These are phyloP conservation scores for Hyphopichia homilentoma DNA, from an alignment of 805 yeast genomes.

Conservation along the genomic window DNA sequence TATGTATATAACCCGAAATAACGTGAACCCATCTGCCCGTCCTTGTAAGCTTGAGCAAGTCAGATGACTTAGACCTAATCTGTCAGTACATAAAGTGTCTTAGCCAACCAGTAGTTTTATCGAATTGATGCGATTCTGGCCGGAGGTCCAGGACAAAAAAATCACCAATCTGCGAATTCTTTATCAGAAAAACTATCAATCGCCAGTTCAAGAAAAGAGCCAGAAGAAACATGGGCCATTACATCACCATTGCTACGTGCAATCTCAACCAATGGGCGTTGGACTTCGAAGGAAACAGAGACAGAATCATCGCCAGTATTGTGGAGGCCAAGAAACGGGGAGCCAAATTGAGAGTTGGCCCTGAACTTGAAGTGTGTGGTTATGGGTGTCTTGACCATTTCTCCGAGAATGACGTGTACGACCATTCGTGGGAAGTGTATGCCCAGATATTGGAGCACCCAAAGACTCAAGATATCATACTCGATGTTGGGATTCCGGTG, in stretches of 20 bases:
- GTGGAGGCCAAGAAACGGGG: constrained; percentile 67
- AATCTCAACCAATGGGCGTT: constrained; percentile 98
- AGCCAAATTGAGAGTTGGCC: constrained; percentile 89
- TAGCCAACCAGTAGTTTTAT: too few relatives aligned
- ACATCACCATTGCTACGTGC: constrained; percentile 88
- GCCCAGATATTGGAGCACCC: constrained; percentile 64
- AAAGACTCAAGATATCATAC: constrained; percentile 70
- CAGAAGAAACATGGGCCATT: constrained; percentile 82
- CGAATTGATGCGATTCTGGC: too few relatives aligned
- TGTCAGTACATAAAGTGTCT: too few relatives aligned
- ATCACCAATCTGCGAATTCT: too few relatives aligned
- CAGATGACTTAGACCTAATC: too few relatives aligned
- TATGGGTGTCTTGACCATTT: constrained; percentile 95
- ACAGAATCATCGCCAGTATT: constrained; percentile 82
- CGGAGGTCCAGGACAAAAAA: too few relatives aligned
- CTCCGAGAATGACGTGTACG: constrained; percentile 79
- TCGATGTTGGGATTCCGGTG: constrained; percentile 95
- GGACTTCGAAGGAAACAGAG: constrained; percentile 96
- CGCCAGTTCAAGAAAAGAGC: too few relatives aligned
- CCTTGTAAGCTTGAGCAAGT: too few relatives aligned
- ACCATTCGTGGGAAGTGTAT: constrained; percentile 95
- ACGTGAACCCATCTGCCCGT: too few relatives aligned
- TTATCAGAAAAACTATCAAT: too few relatives aligned
- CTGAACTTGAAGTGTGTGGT: constrained; percentile 92
- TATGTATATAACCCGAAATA: too few relatives aligned